These are phyloP conservation scores for Terana coerulea DNA, from an alignment of 768 basidiomycete genomes.

Conservation along the genomic window DNA sequence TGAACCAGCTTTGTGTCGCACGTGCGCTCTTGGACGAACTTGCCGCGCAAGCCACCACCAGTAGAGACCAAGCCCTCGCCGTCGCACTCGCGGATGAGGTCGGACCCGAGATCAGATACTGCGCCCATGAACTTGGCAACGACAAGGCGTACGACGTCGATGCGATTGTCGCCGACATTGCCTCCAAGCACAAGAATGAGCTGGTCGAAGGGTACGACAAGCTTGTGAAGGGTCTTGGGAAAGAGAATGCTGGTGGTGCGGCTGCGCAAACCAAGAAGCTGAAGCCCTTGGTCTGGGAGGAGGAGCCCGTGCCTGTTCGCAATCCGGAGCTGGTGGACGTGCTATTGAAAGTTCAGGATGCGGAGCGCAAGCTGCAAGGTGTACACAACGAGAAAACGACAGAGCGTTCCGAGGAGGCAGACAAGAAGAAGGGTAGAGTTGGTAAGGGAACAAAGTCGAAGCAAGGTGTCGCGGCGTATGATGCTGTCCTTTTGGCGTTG, in stretches of 20 bases:
- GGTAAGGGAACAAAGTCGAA: conserved; percentile 48
- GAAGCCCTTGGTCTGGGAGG: conserved; percentile 71
- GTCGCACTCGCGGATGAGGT: conserved; percentile 82
- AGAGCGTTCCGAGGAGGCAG: conserved; percentile 25
- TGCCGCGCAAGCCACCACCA: conserved; percentile 58
- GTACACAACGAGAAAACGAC: conserved; percentile 24
- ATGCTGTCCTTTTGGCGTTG: conserved; percentile 76
- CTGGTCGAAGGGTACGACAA: conserved; percentile 62
- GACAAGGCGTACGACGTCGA: conserved; percentile 80
- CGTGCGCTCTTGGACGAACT: conserved; percentile 67
- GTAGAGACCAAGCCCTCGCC: conserved; percentile 84
- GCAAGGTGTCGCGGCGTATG: conserved; percentile 81
- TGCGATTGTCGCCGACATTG: conserved; percentile 63
- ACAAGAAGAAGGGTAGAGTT: conserved; percentile 34
- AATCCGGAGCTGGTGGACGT: conserved; percentile 91
- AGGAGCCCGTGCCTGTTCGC: conserved; percentile 75
- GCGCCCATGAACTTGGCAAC: conserved; percentile 83
- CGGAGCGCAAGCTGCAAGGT: conserved; percentile 54
- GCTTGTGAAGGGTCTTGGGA: conserved; percentile 48
- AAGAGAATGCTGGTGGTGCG: conserved; percentile 36
- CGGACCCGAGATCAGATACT: conserved; percentile 87
- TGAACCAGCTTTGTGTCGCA: conserved; percentile 79
- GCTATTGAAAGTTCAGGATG: conserved; percentile 77
- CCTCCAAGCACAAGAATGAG: conserved; percentile 49
- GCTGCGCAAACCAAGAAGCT: conserved; percentile 51